Evolutionary conservation across 192 early-diverging fungal genomes (phyloP).

Genomic region (Thoreauomyces humboldtii): DNA sequence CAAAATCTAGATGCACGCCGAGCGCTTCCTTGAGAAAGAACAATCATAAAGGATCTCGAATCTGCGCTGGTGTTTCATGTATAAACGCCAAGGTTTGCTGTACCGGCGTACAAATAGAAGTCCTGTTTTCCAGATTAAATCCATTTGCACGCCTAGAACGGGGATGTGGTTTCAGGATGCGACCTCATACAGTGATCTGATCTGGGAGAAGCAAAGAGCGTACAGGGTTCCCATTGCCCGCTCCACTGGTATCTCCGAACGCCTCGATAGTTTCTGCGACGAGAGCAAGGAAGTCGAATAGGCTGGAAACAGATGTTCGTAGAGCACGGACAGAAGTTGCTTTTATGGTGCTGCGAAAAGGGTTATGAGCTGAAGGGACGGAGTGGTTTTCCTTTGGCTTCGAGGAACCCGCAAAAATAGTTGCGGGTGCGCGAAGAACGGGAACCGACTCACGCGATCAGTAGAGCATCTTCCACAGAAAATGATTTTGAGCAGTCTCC

Average conservation of each 20-base stretch:
- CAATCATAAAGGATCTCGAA: too few relatives aligned
- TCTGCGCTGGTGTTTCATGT: too few relatives aligned
- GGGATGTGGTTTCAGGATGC: too few relatives aligned
- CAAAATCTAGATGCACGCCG: too few relatives aligned
- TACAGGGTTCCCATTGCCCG: too few relatives aligned
- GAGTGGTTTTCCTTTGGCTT: not conserved
- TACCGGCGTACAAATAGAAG: too few relatives aligned
- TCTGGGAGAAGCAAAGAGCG: too few relatives aligned
- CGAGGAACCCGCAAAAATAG: not conserved
- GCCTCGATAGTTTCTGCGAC: conserved; percentile 24
- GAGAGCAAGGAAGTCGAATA: conserved; percentile 5
- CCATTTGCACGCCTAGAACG: too few relatives aligned
- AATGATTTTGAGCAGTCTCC: not conserved
- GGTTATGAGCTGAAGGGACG: not conserved
- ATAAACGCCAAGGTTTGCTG: too few relatives aligned
- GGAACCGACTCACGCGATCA: conserved; percentile 14
- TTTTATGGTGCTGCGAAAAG: conserved; percentile 3
- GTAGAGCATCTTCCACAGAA: conserved; percentile 5
- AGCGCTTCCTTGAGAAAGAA: too few relatives aligned
- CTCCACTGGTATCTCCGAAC: conserved; percentile 19
- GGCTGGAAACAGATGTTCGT: conserved; percentile 4
- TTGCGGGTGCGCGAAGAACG: not conserved
- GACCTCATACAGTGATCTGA: too few relatives aligned
- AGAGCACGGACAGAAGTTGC: conserved; percentile 5
- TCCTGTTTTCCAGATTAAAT: too few relatives aligned